Percentiles rank a stretch among this genome's conserved stretches.
phyloP scores from a whole-genome alignment of 2,329 filamentous ascomycete species.

The Nigrospora osmanthi region DNA sequence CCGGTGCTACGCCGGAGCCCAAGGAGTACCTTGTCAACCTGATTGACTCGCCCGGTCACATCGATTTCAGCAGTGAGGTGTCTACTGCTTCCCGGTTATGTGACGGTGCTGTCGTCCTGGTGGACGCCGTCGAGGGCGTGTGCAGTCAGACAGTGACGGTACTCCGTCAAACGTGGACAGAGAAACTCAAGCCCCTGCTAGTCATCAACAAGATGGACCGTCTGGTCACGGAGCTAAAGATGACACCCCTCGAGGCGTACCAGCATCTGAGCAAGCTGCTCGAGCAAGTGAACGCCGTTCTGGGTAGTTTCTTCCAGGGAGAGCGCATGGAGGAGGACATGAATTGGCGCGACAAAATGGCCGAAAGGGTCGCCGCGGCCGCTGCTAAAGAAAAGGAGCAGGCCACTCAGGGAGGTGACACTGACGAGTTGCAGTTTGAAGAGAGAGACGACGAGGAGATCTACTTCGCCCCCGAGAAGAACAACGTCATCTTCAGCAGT shows the following conservation, averaged over 20 bases:
- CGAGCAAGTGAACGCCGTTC: slow-evolving; percentile 94
- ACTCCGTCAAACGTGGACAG: slow-evolving; percentile 86
- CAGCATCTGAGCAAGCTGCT: slow-evolving; percentile 81
- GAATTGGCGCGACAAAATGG: slow-evolving; percentile 89
- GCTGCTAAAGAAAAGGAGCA: slow-evolving; percentile 49
- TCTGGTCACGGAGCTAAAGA: slow-evolving; percentile 85
- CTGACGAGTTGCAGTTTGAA: slow-evolving; percentile 65
- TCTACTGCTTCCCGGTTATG: slow-evolving; percentile 91
- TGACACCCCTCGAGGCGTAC: slow-evolving; percentile 86
- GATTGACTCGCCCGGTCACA: slow-evolving; percentile 96
- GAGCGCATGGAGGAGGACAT: slow-evolving; percentile 98
- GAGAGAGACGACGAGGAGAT: slow-evolving; percentile 94
- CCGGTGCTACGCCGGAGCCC: slow-evolving; percentile 60
- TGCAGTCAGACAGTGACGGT: slow-evolving; percentile 99
- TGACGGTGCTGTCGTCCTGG: slow-evolving; percentile 87
- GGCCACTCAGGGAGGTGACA: slow-evolving; percentile 41
- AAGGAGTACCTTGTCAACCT: slow-evolving; percentile 95
- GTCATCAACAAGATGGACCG: slow-evolving; percentile 99
- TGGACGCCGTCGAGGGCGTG: slow-evolving; percentile 95
- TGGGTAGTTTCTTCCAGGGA: slow-evolving; percentile 95
- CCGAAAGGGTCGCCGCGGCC: slow-evolving; percentile 71
- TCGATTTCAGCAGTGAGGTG: slow-evolving; percentile 97
- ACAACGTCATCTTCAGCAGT: slow-evolving; percentile 98
- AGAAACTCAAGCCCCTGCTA: slow-evolving; percentile 88
- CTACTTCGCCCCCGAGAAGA: slow-evolving; percentile 96